Percentiles rank a stretch among this genome's conserved stretches.
Evolutionary conservation across 208 protist genomes (phyloP).

Genomic region (Vickermania ingenoplastis): DNA sequence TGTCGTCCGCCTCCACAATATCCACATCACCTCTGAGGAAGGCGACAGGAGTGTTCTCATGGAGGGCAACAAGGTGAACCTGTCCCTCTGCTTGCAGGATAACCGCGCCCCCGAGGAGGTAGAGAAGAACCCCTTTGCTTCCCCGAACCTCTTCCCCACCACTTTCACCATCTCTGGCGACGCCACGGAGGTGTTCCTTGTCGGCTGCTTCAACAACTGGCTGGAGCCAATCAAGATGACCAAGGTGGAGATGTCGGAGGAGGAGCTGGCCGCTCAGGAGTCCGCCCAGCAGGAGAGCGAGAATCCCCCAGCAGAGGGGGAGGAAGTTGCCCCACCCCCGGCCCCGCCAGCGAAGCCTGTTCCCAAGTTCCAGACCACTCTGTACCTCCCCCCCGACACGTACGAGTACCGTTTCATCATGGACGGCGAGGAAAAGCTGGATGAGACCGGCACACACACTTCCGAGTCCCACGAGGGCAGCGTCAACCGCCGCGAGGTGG

Average conservation of each 20-base stretch:
- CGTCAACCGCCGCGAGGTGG: slow-evolving; percentile 84
- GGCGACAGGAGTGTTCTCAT: slow-evolving; percentile 48
- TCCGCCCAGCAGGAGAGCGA: background rate
- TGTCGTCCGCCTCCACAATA: slow-evolving; percentile 70
- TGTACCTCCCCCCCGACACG: slow-evolving; percentile 83
- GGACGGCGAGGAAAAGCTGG: slow-evolving; percentile 74
- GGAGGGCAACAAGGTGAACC: slow-evolving; percentile 69
- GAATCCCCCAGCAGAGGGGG: slow-evolving; percentile 16
- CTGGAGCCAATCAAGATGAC: slow-evolving; percentile 85
- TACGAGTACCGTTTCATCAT: slow-evolving; percentile 93
- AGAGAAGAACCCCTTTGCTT: slow-evolving; percentile 80
- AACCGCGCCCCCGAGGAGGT: slow-evolving; percentile 69
- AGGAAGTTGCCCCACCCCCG: slow-evolving; percentile 71
- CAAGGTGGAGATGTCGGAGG: slow-evolving; percentile 30
- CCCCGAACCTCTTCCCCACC: slow-evolving; percentile 76
- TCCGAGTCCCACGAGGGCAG: slow-evolving; percentile 82
- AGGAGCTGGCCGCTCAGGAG: background rate
- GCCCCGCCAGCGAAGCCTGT: background rate
- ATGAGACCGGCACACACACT: slow-evolving; percentile 63
- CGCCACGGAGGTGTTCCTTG: slow-evolving; percentile 84
- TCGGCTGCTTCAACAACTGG: slow-evolving; percentile 91
- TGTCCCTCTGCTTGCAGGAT: slow-evolving; percentile 89
- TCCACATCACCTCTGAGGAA: slow-evolving; percentile 57
- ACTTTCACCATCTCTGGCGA: slow-evolving; percentile 85
- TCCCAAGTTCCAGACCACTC: slow-evolving; percentile 72